Percentiles rank a stretch among this genome's conserved stretches.
These are phyloP conservation scores for barley (Hordeum vulgare) DNA, from an alignment of 176 grass and related monocot species.

Conservation along the genomic window MorexV3_pseudomolecules_assembly NC_058520.1:143473542-143474041, in stretches of 20 bases:
- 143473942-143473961: conserved; percentile 51
- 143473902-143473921: conserved; percentile 80
- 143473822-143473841: conserved; percentile 63
- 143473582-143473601: conserved; percentile 69
- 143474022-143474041: conserved; percentile 65
- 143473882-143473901: conserved; percentile 48
- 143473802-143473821: conserved; percentile 72
- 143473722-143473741: conserved; percentile 67
- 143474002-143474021: conserved; percentile 31
- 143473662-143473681: conserved; percentile 36
- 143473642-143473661: conserved; percentile 77
- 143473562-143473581: conserved; percentile 92
- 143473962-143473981: conserved; percentile 50
- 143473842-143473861: conserved; percentile 55
- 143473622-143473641: conserved; percentile 61
- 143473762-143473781: conserved; percentile 78
- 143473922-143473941: conserved; percentile 66
- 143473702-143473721: conserved; percentile 77
- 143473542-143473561: conserved; percentile 68
- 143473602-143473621: conserved; percentile 88
- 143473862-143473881: conserved; percentile 25
- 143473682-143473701: conserved; percentile 47
- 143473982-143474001: conserved; percentile 67
- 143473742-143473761: conserved; percentile 58
- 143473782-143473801: conserved; percentile 64